Evolutionary conservation across 2,329 filamentous ascomycete genomes (phyloP), one percentile per base, ranked within the genome.

Genomic region (Fusarium robinianum): DNA sequence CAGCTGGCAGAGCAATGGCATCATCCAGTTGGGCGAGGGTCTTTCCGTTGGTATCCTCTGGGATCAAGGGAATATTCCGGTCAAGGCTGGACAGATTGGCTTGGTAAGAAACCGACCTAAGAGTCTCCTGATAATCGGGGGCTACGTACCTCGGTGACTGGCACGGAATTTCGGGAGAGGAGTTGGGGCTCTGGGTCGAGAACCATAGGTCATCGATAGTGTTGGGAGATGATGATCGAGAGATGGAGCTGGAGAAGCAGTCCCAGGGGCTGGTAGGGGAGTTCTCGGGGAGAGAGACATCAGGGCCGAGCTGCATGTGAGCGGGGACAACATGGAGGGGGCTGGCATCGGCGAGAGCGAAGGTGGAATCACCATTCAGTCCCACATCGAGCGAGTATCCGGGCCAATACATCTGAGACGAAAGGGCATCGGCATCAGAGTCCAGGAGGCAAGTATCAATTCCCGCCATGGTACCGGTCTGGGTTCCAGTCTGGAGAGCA

Each of bases 251-350:
- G 61, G 76, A 79, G 55, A 77, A 72, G 54, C 73, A 76, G 57
- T 74, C 74, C 68, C 76, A 80, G 8, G 76, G 74, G 42, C 73
- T 70, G 35, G 72, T 70, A 8, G 79, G 78, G 17, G 78, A 80
- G 55, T 72, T 69, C 49, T 72, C 73, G 34, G 71, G 62, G 45
- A 79, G 60, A 51, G 68, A 72, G 30, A 73, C 63, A 53, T 80
- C 77, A 63, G 76, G 76, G 58, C 76, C 75, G 58, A 80, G 64
- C 53, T 74, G 73, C 68, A 80, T 77, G 53, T 81, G 76, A 38
- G 74, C 68, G 37, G 79, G 79, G 60, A 80, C 74, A 63, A 82
- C 75, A 53, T 81, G 78, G 59, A 80, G 67, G 36, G 70, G 67
- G 58, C 60, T 62, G 42, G 77, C 53, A 49, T 75, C 72, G 43